A percentile compares a stretch with the other conserved stretches of the same genome.
These are phyloP conservation scores for Globisporangium lucens DNA, from an alignment of 352 stramenopile genomes.

Conservation along the genomic window DNA sequence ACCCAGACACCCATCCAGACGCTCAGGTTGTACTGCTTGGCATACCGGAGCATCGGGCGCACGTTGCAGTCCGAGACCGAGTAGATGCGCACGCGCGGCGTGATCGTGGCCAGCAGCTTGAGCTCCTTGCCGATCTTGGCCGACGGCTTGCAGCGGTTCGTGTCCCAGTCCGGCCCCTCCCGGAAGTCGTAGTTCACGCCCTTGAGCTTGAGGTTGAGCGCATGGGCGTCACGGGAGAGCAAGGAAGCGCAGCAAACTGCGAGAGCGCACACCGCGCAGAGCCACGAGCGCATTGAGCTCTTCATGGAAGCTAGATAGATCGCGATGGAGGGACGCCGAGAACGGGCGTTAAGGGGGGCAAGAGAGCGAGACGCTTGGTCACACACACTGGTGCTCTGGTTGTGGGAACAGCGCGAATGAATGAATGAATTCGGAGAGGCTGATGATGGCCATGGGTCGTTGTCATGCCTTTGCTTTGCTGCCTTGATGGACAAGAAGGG, in stretches of 20 bases:
- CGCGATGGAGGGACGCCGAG: not conserved
- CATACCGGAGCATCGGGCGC: slow-evolving; percentile 28
- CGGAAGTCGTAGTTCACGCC: slow-evolving; percentile 77
- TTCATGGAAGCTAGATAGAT: not conserved
- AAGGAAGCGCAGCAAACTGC: not conserved
- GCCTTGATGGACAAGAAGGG: not conserved
- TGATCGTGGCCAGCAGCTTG: slow-evolving; percentile 35
- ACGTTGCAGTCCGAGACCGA: slow-evolving; percentile 63
- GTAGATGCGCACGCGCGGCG: slow-evolving; percentile 49
- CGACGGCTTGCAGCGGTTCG: slow-evolving; percentile 48
- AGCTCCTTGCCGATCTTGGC: slow-evolving; percentile 42
- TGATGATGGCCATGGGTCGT: not conserved
- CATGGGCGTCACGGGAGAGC: not conserved
- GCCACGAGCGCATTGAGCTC: not conserved
- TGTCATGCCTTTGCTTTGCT: not conserved
- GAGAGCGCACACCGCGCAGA: not conserved
- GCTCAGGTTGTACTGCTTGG: slow-evolving; percentile 41
- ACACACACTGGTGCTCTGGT: not conserved
- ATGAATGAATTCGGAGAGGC: too few species aligned
- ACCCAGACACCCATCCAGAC: slow-evolving; percentile 73
- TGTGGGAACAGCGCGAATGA: not conserved
- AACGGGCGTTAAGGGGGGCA: not conserved
- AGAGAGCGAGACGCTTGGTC: not conserved
- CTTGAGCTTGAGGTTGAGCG: slow-evolving; percentile 20
- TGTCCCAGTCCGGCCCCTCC: slow-evolving; percentile 45